A percentile compares a stretch with the other conserved stretches of the same genome.
Evolutionary conservation across 768 basidiomycete species (phyloP).

Genomic region (Baorangia bicolor): DNA sequence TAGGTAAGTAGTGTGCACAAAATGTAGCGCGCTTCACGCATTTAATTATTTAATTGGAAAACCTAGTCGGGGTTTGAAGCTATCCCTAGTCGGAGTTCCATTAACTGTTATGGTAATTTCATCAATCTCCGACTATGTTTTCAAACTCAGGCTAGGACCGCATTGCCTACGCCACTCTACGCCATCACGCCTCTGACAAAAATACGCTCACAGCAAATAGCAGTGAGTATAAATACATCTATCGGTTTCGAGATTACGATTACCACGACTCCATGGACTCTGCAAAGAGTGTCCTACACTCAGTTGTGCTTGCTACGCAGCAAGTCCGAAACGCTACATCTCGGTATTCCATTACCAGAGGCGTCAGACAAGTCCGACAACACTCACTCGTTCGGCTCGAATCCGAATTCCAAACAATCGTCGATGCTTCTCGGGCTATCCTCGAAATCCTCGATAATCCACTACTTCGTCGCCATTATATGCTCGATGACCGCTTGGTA

Average conservation of each 20-base stretch:
- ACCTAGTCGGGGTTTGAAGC: no score
- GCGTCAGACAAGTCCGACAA: neutral
- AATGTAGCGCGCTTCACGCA: no score
- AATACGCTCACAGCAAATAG: neutral
- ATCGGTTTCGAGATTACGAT: no score
- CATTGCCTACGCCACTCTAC: no score
- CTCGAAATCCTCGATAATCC: neutral
- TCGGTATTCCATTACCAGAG: neutral
- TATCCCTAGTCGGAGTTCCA: no score
- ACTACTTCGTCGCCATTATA: neutral
- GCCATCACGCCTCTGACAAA: no score
- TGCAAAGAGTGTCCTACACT: neutral
- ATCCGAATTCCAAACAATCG: neutral
- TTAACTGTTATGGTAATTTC: no score
- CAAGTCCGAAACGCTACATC: neutral
- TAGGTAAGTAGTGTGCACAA: no score
- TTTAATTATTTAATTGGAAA: no score
- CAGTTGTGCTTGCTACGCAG: neutral
- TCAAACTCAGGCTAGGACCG: no score
- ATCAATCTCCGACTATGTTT: no score
- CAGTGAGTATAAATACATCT: no score
- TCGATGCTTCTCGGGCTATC: neutral
- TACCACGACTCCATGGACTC: neutral
- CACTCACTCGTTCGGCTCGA: slow-evolving; percentile 1
- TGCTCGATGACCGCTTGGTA: neutral